A percentile compares a stretch with the other conserved stretches of the same genome.
Evolutionary conservation across 306 rosid genomes (phyloP).

Genomic region (Inga oerstediana): DNA sequence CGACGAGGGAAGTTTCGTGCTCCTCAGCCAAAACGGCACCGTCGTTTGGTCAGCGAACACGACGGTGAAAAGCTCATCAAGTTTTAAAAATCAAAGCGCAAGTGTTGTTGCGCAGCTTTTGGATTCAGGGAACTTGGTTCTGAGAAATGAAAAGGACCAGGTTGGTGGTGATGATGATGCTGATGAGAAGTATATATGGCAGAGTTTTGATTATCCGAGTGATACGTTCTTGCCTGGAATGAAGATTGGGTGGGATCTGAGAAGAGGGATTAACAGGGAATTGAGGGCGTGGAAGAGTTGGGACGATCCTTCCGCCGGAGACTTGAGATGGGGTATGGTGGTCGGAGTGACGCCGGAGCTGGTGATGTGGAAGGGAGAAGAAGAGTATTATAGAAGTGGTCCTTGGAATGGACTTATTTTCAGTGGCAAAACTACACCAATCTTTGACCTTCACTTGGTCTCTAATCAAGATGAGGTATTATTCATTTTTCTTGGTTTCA

Average conservation of each 20-base stretch:
- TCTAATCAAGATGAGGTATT: slow-evolving; percentile 28
- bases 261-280: slow-evolving; percentile 34
- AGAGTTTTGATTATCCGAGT: slow-evolving; percentile 5
- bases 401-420: slow-evolving; percentile 40
- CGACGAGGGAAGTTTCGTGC: slow-evolving; percentile 12
- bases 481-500: background rate
- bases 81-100: background rate
- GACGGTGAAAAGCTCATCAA: background rate
- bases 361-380: slow-evolving; percentile 36
- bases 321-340: slow-evolving; percentile 28
- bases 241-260: slow-evolving; percentile 61
- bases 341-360: slow-evolving; percentile 16
- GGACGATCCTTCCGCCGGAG: slow-evolving; percentile 51
- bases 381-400: slow-evolving; percentile 22
- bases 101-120: slow-evolving; percentile 33
- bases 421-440: slow-evolving; percentile 27
- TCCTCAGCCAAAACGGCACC: background rate
- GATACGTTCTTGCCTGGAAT: slow-evolving; percentile 39
- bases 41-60: slow-evolving; percentile 34
- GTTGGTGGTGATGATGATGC: background rate
- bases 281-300: slow-evolving; percentile 51
- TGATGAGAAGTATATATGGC: slow-evolving; percentile 27
- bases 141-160: background rate
- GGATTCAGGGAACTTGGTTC: slow-evolving; percentile 33
- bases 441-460: background rate